Base-by-base conservation (phyloP, 345 rosid genomes). In the Rhizophora mangle region DNA sequence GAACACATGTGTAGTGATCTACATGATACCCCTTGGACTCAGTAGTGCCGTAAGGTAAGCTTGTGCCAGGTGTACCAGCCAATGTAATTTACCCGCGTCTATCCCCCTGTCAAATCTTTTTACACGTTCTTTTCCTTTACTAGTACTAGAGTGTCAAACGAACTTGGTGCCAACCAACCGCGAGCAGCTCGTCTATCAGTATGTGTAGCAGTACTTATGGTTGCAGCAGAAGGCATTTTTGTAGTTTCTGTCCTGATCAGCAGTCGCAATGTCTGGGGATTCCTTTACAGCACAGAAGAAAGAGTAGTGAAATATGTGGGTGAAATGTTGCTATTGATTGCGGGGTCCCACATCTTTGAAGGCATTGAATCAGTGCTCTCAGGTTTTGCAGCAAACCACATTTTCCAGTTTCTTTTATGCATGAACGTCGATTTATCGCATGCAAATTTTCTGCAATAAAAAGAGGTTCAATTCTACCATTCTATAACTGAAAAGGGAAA, bases 311-410 rank as follows among this genome's bases (percentile, higher is more conserved):
- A 59, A 2, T 68, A 81, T 52, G 78, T 82, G 29, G 84, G 72
- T 57, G 57, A 74, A 0, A 76, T 85, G 80, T 43, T 82, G 31
- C 56, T 79, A 19, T 34, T 85, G 19, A 51, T 77, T 34, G 83
- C 86, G 27, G 65, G 63, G n/a, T 68, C 81, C 54, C 78, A 82
- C 60, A 55, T 74, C 53, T 6, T 80, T 31, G 85, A 82, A 68
- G 80, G 83, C 37, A 73, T 80, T 53, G 86, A 85, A 68, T 71
- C 72, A 34, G 86, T 82, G 36, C 79, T 85, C 63, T 79, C 88
- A 76, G 88, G 88, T 76, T 32, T 49, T 64, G 24, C 39, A 22
- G 10, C 36, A 26, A 7, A 16, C 30, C 13, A 6, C 5, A 43
- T 32, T 62, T 63, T 29, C 29, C 18, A 18, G 29, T 19, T 19